Evolutionary conservation across 495 filamentous ascomycete genomes (phyloP).

Genomic region (Talaromyces proteolyticus): DNA sequence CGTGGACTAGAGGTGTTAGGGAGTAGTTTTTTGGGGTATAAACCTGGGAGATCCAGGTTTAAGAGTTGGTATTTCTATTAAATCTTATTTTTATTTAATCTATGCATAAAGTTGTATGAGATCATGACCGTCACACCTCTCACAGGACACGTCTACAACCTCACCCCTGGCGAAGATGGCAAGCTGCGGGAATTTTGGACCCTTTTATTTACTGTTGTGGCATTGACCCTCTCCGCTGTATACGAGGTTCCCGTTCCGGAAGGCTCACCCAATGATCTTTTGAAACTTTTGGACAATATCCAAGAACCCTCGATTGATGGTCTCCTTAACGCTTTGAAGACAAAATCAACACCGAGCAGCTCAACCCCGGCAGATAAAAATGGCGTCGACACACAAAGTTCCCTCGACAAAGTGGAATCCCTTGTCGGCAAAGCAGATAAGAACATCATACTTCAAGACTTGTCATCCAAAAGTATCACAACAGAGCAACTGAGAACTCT

Average conservation of each 20-base stretch:
- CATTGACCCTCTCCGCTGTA: conserved; percentile 13
- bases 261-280: conserved; percentile 12
- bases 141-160: conserved; percentile 13
- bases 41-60: not conserved
- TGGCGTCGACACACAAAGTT: conserved; percentile 19
- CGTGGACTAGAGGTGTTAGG: not conserved
- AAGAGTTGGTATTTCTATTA: not conserved
- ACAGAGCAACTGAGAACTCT: conserved; percentile 11
- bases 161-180: conserved; percentile 11
- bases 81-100: not conserved
- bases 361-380: conserved; percentile 35
- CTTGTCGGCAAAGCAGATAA: conserved; percentile 15
- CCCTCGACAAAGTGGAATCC: conserved; percentile 15
- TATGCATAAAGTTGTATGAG: not conserved
- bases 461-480: conserved; percentile 12
- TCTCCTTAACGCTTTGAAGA: conserved; percentile 13
- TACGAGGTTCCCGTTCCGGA: conserved; percentile 14
- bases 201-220: conserved; percentile 12
- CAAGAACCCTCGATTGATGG: conserved; percentile 16
- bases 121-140: conserved; percentile 10
- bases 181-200: conserved; percentile 16
- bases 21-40: not conserved
- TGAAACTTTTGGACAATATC: conserved; percentile 12
- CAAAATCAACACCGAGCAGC: not conserved
- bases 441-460: conserved; percentile 11